A percentile compares a stretch with the other conserved stretches of the same genome.
These are phyloP conservation scores for Verticillium alfalfae DNA, from an alignment of 2,329 filamentous ascomycete genomes.

Conservation along the genomic window DNA sequence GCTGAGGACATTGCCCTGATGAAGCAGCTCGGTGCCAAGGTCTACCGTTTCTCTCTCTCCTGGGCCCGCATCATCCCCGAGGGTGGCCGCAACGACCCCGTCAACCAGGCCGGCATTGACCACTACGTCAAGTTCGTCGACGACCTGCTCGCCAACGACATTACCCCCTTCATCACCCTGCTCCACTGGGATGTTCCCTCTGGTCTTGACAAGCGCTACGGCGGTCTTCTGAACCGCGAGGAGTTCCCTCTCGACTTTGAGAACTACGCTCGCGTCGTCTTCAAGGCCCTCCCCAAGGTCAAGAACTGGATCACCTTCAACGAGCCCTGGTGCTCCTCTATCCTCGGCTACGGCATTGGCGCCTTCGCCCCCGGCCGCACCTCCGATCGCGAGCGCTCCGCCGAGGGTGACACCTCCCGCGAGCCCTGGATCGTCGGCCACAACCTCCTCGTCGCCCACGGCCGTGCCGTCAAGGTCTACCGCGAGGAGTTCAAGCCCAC, in stretches of 20 bases:
- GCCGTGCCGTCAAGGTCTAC: conserved; percentile 74
- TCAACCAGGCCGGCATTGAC: conserved; percentile 73
- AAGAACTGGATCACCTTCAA: conserved; percentile 91
- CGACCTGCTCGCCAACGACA: conserved; percentile 69
- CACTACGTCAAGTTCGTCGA: conserved; percentile 78
- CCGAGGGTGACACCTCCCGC: conserved; percentile 65
- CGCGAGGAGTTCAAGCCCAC: conserved; percentile 73
- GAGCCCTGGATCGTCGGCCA: conserved; percentile 84
- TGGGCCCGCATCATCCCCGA: conserved; percentile 82
- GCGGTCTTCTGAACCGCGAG: conserved; percentile 71
- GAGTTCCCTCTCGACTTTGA: conserved; percentile 82
- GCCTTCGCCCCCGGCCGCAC: conserved; percentile 78
- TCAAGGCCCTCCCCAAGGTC: conserved; percentile 68
- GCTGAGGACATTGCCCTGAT: conserved; percentile 72
- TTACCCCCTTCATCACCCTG: conserved; percentile 75
- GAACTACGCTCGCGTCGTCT: conserved; percentile 71
- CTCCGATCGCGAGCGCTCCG: conserved; percentile 66
- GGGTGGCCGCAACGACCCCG: conserved; percentile 74
- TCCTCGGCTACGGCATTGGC: conserved; percentile 74
- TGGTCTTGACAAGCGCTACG: conserved; percentile 72
- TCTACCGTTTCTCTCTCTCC: conserved; percentile 80
- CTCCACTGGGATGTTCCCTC: conserved; percentile 88
- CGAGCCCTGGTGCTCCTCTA: conserved; percentile 80
- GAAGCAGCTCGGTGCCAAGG: conserved; percentile 65
- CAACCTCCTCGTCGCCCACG: conserved; percentile 75